phyloP scores from a whole-genome alignment of 1,139 yeast genomes.

The Suhomyces bokatorum region DNA sequence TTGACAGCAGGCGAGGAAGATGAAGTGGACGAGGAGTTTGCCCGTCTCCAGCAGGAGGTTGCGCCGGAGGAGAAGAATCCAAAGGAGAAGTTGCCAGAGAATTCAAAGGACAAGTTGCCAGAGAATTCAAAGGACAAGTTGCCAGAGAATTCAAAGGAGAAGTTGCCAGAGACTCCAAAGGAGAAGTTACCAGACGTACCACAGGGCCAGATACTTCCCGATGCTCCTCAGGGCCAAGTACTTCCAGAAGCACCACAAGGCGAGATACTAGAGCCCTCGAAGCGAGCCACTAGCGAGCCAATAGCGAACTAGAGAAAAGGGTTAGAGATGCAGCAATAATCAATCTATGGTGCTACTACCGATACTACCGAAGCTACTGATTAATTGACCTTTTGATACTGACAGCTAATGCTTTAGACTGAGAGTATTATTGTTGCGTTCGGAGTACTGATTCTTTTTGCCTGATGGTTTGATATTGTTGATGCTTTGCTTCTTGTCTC shows the following conservation, averaged over 20 bases:
- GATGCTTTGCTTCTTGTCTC: no score
- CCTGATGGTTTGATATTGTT: no score
- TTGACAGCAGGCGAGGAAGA: constrained; percentile 58
- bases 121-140: constrained; percentile 13
- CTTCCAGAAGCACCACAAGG: constrained; percentile 13
- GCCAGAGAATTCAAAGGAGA: constrained; percentile 12
- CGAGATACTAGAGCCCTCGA: constrained; percentile 3
- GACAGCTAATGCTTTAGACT: no score
- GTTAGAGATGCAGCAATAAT: no score
- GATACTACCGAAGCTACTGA: no score
- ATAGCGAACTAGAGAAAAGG: neutral
- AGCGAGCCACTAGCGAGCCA: neutral
- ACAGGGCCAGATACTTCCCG: neutral
- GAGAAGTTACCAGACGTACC: no score
- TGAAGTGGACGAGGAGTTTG: constrained; percentile 68
- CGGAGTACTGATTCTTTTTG: no score
- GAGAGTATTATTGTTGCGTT: no score
- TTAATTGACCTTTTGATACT: no score
- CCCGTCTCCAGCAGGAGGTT: constrained; percentile 47
- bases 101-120: constrained; percentile 12
- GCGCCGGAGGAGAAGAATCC: constrained; percentile 18
- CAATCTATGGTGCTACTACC: no score
- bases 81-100: constrained; percentile 1
- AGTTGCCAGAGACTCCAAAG: constrained; percentile 1
- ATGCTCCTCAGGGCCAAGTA: constrained; percentile 17